Conservation (phyloP, 306 rosid species). For the Castanea crenata region DNA sequence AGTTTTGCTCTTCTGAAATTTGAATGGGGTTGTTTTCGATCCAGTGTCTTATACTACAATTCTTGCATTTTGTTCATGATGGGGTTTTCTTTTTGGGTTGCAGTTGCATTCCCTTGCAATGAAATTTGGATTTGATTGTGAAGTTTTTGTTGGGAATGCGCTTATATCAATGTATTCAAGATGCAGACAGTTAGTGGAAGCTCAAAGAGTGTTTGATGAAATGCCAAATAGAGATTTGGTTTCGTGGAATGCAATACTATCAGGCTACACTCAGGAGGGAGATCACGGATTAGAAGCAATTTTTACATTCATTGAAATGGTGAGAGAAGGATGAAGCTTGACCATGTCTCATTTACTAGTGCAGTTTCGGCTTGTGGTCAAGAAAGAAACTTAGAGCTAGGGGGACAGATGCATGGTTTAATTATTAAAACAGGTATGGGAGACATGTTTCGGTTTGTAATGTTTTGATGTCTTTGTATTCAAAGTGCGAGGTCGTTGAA, state of each 20-base stretch:
- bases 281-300: slow-evolving; percentile 58
- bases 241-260: slow-evolving; percentile 77
- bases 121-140: slow-evolving; percentile 57
- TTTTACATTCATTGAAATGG: slow-evolving; percentile 55
- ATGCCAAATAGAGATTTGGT: slow-evolving; percentile 59
- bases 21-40: slow-evolving; percentile 54
- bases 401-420: slow-evolving; percentile 69
- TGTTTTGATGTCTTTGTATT: slow-evolving; percentile 75
- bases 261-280: slow-evolving; percentile 77
- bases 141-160: slow-evolving; percentile 76
- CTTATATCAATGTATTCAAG: slow-evolving; percentile 72
- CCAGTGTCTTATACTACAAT: slow-evolving; percentile 64
- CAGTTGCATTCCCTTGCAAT: slow-evolving; percentile 61
- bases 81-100: slow-evolving; percentile 57
- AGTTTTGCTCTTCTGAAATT: slow-evolving; percentile 48
- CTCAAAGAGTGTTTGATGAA: slow-evolving; percentile 64
- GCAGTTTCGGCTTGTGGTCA: slow-evolving; percentile 78
- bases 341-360: slow-evolving; percentile 71
- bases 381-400: slow-evolving; percentile 52
- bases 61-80: slow-evolving; percentile 53
- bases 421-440: slow-evolving; percentile 52
- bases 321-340: slow-evolving; percentile 55
- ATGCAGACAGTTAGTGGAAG: slow-evolving; percentile 47
- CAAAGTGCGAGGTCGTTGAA: slow-evolving; percentile 50
- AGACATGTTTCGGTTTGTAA: slow-evolving; percentile 60